Evolutionary conservation across 2,329 filamentous ascomycete genomes (phyloP).

Genomic region (Zelopaecilomyces penicillatus): DNA sequence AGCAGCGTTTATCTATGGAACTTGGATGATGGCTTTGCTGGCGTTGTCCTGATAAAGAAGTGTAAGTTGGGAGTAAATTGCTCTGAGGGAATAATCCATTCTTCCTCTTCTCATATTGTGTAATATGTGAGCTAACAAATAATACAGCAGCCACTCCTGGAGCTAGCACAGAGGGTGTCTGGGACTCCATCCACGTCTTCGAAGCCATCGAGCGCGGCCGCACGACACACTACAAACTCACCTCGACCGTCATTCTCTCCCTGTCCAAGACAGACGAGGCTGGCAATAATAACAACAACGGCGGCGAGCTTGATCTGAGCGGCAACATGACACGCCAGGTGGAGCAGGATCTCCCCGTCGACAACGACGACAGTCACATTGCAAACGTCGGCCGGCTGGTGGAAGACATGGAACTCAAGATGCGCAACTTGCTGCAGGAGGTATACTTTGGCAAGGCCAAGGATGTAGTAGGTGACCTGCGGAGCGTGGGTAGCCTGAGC

Average conservation of each 20-base stretch:
- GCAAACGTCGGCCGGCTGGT: constrained; percentile 90
- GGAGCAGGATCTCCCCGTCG: constrained; percentile 82
- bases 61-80: constrained; percentile 39
- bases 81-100: background rate
- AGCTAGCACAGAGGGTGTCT: constrained; percentile 66
- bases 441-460: constrained; percentile 99
- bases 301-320: constrained; percentile 84
- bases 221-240: constrained; percentile 93
- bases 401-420: constrained; percentile 99
- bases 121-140: background rate
- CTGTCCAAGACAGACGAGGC: constrained; percentile 51
- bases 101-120: background rate
- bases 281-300: constrained; percentile 23
- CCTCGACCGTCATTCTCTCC: constrained; percentile 89
- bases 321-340: constrained; percentile 98
- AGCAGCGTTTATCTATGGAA: constrained; percentile 98
- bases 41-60: constrained; percentile 93
- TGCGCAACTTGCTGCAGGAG: constrained; percentile 95
- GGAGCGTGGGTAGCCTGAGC: constrained; percentile 76
- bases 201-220: constrained; percentile 90
- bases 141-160: constrained; percentile 54
- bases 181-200: constrained; percentile 99
- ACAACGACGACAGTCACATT: constrained; percentile 87
- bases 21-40: constrained; percentile 93
- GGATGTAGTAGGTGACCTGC: constrained; percentile 91